Conservation (phyloP, 352 stramenopile species). For the Phytophthora aleatoria region DNA sequence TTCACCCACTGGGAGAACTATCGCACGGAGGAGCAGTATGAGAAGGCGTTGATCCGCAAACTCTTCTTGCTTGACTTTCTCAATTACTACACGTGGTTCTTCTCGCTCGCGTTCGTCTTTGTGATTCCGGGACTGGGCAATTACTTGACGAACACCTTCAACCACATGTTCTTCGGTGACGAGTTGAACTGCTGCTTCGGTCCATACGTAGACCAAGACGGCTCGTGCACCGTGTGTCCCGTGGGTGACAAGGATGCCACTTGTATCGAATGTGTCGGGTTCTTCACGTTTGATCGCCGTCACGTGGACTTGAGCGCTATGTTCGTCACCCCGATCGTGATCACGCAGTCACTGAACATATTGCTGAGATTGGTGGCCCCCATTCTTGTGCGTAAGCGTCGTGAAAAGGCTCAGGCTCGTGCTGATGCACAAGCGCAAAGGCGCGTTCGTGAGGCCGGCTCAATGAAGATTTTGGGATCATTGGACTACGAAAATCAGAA, state of each 20-base stretch:
- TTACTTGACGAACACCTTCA: slow-evolving; percentile 86
- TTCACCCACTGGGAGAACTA: slow-evolving; percentile 92
- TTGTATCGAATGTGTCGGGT: slow-evolving; percentile 79
- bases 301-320: slow-evolving; percentile 87
- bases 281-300: slow-evolving; percentile 83
- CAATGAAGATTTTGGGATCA: slow-evolving; percentile 83
- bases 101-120: slow-evolving; percentile 89
- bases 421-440: slow-evolving; percentile 73
- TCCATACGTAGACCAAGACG: slow-evolving; percentile 79
- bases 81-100: slow-evolving; percentile 94
- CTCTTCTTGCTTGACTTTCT: slow-evolving; percentile 88
- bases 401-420: slow-evolving; percentile 57
- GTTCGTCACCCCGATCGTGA: slow-evolving; percentile 88
- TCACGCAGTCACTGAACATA: slow-evolving; percentile 86
- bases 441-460: slow-evolving; percentile 66
- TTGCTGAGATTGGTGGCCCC: slow-evolving; percentile 66
- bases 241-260: slow-evolving; percentile 64
- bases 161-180: slow-evolving; percentile 82
- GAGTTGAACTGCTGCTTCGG: slow-evolving; percentile 89
- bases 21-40: slow-evolving; percentile 83
- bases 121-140: slow-evolving; percentile 85
- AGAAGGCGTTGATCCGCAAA: slow-evolving; percentile 83
- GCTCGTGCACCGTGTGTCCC: slow-evolving; percentile 65
- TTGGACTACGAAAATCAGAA: slow-evolving; percentile 80
- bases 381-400: slow-evolving; percentile 68